Base-by-base conservation (phyloP, 495 filamentous ascomycete species). In the Chaetomium cochliodes region DNA sequence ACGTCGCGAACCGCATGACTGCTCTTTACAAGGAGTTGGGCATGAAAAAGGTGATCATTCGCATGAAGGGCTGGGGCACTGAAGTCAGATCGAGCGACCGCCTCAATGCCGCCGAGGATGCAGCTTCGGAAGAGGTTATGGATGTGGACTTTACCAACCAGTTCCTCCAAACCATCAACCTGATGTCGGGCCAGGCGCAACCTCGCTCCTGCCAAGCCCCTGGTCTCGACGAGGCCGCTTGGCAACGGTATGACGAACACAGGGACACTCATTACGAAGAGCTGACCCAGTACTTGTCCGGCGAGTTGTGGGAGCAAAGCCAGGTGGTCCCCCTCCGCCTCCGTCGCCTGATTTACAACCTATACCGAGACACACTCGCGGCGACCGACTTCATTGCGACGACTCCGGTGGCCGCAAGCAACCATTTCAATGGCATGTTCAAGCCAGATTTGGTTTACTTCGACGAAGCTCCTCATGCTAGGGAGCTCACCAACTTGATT, bases 401-500 rank as follows among this genome's bases (percentile, higher is more conserved):
- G 0, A 72, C 73, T 0, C 71, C 73, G 0, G 69, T 72, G 0
- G 66, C 68, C 0, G 66, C 71, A 1, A 59, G 58, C 18, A 52
- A 46, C 18, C 60, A 62, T 7, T 73, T 75, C 37, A n/a, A 42
- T 3, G 62, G 66, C 13, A 56, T 71, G 37, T 75, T 63, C 64
- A 47, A 58, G 13, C 71, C 71, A 1, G 69, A 73, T 18, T 13
- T 73, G 7, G 58, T 75, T 5, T 67, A 69, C 22, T 65, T 75
- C 9, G 73, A 75, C 44, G 71, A 72, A 33, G 47, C 59, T 0
- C 65, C 67, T 0, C 71, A 73, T 37, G 69, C 71, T 0, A 25
- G 71, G 0, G 73, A 75, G 64, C 62, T 73, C 0, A 69, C 63
- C 6, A 69, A 67, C 2, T 39, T 75, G 20, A 72, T 75, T 1